Conservation (phyloP, 1,284 basidiomycete genomes). For the Bondarzewia mesenterica region DNA sequence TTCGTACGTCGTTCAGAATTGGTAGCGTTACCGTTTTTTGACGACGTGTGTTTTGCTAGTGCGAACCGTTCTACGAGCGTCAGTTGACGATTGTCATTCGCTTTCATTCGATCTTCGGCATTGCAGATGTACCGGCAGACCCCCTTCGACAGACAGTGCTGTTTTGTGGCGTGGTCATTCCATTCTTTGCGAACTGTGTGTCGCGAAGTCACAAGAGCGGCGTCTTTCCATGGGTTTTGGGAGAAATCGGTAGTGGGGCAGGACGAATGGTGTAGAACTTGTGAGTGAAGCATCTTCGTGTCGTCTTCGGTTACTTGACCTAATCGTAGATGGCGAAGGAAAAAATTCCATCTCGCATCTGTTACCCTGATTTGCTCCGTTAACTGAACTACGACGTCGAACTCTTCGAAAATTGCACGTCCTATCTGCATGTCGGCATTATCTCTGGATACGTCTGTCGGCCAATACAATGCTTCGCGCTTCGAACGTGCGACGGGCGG, state of each 20-base stretch:
- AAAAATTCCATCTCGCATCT: conserved; percentile 25
- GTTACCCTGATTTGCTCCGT: conserved; percentile 25
- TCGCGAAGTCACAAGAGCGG: conserved; percentile 25
- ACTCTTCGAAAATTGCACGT: conserved; percentile 25
- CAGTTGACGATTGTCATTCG: conserved; percentile 10
- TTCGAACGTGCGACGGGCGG: conserved; percentile 22
- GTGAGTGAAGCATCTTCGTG: conserved; percentile 19
- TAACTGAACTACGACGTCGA: conserved; percentile 27
- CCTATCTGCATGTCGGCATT: conserved; percentile 14
- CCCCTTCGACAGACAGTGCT: conserved; percentile 11
- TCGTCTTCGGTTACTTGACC: conserved; percentile 20
- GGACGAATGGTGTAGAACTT: conserved; percentile 14
- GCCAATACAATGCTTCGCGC: background rate
- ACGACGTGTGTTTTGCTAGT: conserved; percentile 4
- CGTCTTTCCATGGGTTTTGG: conserved; percentile 19
- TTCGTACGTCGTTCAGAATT: background rate
- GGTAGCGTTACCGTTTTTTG: conserved; percentile 3
- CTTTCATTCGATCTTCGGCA: conserved; percentile 17
- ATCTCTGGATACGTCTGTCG: background rate
- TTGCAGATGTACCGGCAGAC: conserved; percentile 13
- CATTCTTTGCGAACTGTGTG: conserved; percentile 25
- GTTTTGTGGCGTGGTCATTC: conserved; percentile 19
- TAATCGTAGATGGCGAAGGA: conserved; percentile 22
- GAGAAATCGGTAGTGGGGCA: background rate
- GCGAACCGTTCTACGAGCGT: background rate